Evolutionary conservation across 2,329 filamentous ascomycete genomes (phyloP).

Genomic region (Myriosclerotinia scirpicola): DNA sequence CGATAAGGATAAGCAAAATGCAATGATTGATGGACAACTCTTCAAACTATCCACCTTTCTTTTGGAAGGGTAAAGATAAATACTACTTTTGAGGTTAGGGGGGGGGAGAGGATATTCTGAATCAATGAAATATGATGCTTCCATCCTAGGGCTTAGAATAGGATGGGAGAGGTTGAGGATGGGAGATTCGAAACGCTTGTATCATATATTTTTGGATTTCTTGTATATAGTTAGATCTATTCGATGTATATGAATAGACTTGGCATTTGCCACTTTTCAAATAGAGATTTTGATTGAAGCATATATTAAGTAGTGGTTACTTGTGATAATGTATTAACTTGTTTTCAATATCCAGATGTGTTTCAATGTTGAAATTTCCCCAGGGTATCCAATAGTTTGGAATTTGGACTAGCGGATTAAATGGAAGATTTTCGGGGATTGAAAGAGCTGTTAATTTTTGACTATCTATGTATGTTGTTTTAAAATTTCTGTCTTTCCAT

Average conservation of each 20-base stretch:
- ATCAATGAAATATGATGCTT: too few species aligned
- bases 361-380: neutral
- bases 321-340: neutral
- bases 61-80: too few species aligned
- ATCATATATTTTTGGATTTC: constrained; percentile 3
- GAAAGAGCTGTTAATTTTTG: neutral
- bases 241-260: constrained; percentile 1
- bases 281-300: neutral
- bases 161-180: too few species aligned
- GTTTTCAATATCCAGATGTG: neutral
- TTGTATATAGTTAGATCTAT: constrained; percentile 11
- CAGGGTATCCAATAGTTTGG: too few species aligned
- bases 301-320: neutral
- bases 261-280: neutral
- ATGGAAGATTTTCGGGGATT: neutral
- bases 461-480: neutral
- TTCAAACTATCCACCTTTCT: too few species aligned
- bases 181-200: too few species aligned
- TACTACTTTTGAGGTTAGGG: too few species aligned
- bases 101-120: neutral
- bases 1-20: too few species aligned
- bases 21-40: too few species aligned
- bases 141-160: too few species aligned
- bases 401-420: neutral
- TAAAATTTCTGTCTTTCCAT: rapidly evolving